Conservation (phyloP, 2,329 filamentous ascomycete species). For the Claviceps arundinis region DNA sequence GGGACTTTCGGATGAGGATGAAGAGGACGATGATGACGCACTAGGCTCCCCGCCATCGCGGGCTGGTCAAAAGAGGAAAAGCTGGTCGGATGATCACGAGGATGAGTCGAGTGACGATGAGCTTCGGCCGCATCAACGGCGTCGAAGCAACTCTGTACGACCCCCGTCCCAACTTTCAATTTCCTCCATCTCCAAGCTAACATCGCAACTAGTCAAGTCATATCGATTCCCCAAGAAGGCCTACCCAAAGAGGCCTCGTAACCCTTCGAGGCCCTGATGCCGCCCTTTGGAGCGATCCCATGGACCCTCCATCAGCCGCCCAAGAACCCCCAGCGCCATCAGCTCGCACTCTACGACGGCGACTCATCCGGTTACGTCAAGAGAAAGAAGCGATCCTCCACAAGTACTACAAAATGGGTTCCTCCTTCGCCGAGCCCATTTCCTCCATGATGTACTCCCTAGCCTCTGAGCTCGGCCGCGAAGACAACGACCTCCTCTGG, state of each 20-base stretch:
- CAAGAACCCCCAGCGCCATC: constrained; percentile 52
- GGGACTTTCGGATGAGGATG: constrained; percentile 44
- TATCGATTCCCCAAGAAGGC: constrained; percentile 51
- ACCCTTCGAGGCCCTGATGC: constrained; percentile 36
- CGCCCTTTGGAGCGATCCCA: constrained; percentile 33
- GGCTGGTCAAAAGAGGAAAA: constrained; percentile 62
- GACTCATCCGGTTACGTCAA: constrained; percentile 59
- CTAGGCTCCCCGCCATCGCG: constrained; percentile 23
- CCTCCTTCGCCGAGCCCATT: constrained; percentile 88
- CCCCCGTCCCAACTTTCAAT: neutral
- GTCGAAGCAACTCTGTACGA: constrained; percentile 76
- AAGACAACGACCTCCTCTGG: constrained; percentile 95
- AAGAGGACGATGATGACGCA: constrained; percentile 42
- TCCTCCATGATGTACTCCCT: constrained; percentile 90
- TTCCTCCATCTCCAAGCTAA: neutral
- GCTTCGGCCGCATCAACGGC: constrained; percentile 62
- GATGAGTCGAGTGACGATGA: constrained; percentile 62
- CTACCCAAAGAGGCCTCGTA: constrained; percentile 45
- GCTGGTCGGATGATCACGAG: constrained; percentile 57
- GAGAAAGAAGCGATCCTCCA: constrained; percentile 67
- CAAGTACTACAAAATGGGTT: constrained; percentile 74
- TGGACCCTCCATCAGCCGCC: constrained; percentile 43
- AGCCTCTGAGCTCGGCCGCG: constrained; percentile 84
- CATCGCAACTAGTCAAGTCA: constrained; percentile 39
- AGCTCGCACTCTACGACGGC: constrained; percentile 55